Evolutionary conservation across 169 alveolate species (phyloP).

Genomic region (Plasmodium chabaudi): DNA sequence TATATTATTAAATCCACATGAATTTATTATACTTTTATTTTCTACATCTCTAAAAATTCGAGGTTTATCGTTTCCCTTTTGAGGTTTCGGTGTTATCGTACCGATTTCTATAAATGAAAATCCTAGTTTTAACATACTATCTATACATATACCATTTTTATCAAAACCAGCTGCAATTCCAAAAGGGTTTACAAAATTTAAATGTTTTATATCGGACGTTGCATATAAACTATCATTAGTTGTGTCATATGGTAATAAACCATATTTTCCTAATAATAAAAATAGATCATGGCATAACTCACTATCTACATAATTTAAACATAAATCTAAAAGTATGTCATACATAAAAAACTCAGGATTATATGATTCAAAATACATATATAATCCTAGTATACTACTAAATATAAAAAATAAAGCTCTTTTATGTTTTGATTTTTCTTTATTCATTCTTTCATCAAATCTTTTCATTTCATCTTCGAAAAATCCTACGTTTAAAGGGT

Average conservation of each 20-base stretch:
- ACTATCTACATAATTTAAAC: slow-evolving; percentile 82
- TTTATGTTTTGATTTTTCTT: slow-evolving; percentile 37
- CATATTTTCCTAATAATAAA: slow-evolving; percentile 77
- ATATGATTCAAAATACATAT: slow-evolving; percentile 62
- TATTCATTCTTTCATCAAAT: slow-evolving; percentile 27
- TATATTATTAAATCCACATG: slow-evolving; percentile 89
- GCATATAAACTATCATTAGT: slow-evolving; percentile 73
- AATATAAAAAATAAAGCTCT: slow-evolving; percentile 31
- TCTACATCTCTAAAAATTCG: slow-evolving; percentile 85
- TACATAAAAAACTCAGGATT: slow-evolving; percentile 77
- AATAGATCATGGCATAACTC: slow-evolving; percentile 82
- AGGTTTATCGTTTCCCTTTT: slow-evolving; percentile 89
- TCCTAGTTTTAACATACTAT: slow-evolving; percentile 83
- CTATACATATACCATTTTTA: slow-evolving; percentile 87
- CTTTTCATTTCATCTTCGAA: slow-evolving; percentile 34
- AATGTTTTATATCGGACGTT: slow-evolving; percentile 1
- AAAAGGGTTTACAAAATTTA: slow-evolving; percentile 74
- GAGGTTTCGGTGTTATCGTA: slow-evolving; percentile 88
- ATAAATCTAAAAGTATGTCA: slow-evolving; percentile 69
- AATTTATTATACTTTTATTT: slow-evolving; percentile 85
- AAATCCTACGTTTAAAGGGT: too few relatives aligned
- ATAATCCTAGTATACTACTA: slow-evolving; percentile 31
- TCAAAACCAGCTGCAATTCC: slow-evolving; percentile 93
- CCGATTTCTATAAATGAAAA: slow-evolving; percentile 91
- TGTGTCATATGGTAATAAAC: slow-evolving; percentile 82